A percentile compares a stretch with the other conserved stretches of the same genome.
Evolutionary conservation across 2,329 filamentous ascomycete species (phyloP).

Genomic region (Nakataea oryzae): DNA sequence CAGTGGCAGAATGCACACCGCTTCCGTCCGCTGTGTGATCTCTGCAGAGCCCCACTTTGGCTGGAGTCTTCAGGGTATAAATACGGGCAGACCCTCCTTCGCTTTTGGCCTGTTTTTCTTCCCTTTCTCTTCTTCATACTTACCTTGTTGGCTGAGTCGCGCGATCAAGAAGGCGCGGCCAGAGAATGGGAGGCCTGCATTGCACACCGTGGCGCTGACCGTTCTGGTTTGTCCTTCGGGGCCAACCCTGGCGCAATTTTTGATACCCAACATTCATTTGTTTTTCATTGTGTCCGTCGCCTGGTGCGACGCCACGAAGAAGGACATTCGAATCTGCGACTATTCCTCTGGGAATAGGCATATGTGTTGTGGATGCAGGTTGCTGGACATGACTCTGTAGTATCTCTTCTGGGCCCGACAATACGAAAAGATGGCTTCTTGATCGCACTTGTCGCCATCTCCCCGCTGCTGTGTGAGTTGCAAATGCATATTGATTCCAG

Average conservation of each 20-base stretch:
- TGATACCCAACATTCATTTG: conserved; percentile 22
- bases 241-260: conserved; percentile 40
- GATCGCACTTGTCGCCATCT: no score
- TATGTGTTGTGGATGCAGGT: no score
- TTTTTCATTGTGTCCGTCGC: conserved; percentile 32
- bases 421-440: no score
- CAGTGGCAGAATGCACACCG: not conserved
- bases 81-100: not conserved
- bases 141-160: conserved; percentile 32
- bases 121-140: conserved; percentile 15
- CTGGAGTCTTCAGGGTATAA: not conserved
- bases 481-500: not conserved
- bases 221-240: conserved; percentile 39
- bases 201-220: conserved; percentile 39
- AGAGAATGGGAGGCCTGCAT: conserved; percentile 37
- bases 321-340: conserved; percentile 13
- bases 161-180: conserved; percentile 30
- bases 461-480: no score
- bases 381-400: no score
- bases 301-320: conserved; percentile 30
- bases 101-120: not conserved
- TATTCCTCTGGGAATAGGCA: no score
- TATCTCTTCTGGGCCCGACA: no score
- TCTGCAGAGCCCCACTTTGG: not conserved
- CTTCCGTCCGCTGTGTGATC: not conserved